Base-by-base conservation (phyloP, 139 green algal genomes). In the Edaphochlamys debaryana region DNA sequence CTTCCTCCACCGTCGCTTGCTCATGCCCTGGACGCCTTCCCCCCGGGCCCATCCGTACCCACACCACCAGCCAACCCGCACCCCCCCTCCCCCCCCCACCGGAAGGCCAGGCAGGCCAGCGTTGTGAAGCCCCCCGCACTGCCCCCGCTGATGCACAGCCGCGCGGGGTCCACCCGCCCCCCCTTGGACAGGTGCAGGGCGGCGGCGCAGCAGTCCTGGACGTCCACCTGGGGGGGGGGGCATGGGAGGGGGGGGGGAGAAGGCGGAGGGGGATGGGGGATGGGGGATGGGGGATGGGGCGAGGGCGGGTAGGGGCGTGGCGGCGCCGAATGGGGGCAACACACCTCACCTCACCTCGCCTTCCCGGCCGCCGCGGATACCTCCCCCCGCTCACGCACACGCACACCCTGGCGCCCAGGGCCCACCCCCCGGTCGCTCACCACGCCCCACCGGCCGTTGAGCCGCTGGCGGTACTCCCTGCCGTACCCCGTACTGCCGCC, bases 41-140 rank as follows among this genome's bases (percentile, higher is more conserved):
- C 45, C 11, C 45, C 45, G 9, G 11, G 45, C 45, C 45, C 11
- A 9, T 7, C 20, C n/a, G 29, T 27, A 41, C 54, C 4, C 23
- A 42, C 27, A 52, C 60, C 41, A 56, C 30, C 5, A n/a, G n/a
- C n/a, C 29, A 22, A 22, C 27, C 15, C 4, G 23, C 19, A 37
- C 38, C 37, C 54, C 34, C 11, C 17, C 6, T 38, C 11, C 67
- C 2, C 48, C 30, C 25, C 79, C 25, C 38, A 90, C 89, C 89
- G 93, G 85, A 95, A 95, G 6, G 93, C 90, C 77, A 96, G 81
- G 78, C 84, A 91, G 2, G 92, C 91, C 37, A 97, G 90, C 0
- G 93, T 96, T 63, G 94, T 97, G 87, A 93, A 97, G 36, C 94
- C 94, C 9, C 94, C 94, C 2, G 94, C 94, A 41, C 80, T 92